Conservation (phyloP, 352 stramenopile species). For the Phytophthora foliorum region DNA sequence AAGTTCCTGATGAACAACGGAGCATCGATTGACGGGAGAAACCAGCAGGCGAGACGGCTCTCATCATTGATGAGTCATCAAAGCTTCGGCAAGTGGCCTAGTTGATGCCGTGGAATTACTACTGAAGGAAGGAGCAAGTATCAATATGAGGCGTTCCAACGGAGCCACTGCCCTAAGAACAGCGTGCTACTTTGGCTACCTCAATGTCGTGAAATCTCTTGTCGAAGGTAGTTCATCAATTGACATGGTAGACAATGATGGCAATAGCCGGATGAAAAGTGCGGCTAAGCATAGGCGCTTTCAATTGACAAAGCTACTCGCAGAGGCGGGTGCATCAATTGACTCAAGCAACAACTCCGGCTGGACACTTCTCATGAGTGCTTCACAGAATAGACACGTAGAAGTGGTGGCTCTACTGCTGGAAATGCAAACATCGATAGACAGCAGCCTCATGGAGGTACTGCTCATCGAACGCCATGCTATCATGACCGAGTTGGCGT, state of each 20-base stretch:
- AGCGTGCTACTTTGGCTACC: background rate
- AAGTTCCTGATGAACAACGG: background rate
- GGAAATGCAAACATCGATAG: background rate
- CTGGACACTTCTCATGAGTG: background rate
- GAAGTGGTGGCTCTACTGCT: background rate
- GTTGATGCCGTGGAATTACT: background rate
- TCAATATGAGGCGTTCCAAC: background rate
- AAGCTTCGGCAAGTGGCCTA: slow-evolving; percentile 3
- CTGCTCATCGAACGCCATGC: background rate
- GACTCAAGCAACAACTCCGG: background rate
- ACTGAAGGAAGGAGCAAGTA: background rate
- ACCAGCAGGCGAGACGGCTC: background rate
- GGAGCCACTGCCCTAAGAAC: background rate
- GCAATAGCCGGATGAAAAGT: background rate
- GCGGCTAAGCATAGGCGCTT: background rate
- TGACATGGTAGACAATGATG: background rate
- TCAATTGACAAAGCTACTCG: background rate
- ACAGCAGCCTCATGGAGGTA: background rate
- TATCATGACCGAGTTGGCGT: background rate
- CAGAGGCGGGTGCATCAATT: background rate
- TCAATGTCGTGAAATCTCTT: background rate
- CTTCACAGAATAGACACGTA: background rate
- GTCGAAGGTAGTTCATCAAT: background rate
- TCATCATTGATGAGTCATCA: slow-evolving; percentile 15
- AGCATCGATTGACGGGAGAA: background rate